These are phyloP conservation scores for Colletotrichum sp. DNA, from an alignment of 2,329 filamentous ascomycete genomes.

Conservation along the genomic window DNA sequence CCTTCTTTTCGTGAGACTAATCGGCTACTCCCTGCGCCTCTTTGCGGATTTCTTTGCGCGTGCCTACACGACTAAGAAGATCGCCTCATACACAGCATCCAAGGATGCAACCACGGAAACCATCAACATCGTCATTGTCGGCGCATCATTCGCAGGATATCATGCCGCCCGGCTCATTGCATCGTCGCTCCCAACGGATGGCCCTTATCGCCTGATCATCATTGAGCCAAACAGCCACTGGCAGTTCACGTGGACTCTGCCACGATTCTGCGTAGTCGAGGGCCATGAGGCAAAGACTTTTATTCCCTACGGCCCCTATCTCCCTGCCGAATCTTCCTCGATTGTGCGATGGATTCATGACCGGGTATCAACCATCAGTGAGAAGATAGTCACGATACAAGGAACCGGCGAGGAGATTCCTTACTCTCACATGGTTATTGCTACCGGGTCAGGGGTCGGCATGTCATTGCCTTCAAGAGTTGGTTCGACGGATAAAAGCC, in stretches of 20 bases:
- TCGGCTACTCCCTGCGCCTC: constrained; percentile 26
- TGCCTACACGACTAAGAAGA: constrained; percentile 8
- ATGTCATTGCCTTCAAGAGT: constrained; percentile 54
- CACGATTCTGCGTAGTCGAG: constrained; percentile 61
- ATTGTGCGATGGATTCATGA: constrained; percentile 46
- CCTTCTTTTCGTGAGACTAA: constrained; percentile 31
- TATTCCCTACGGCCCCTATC: constrained; percentile 58
- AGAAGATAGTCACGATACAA: constrained; percentile 42
- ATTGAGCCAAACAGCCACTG: constrained; percentile 67
- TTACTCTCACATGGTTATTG: constrained; percentile 62
- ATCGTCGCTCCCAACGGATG: constrained; percentile 50
- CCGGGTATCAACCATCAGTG: constrained; percentile 41
- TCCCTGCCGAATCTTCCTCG: constrained; percentile 37
- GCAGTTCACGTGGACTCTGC: constrained; percentile 65
- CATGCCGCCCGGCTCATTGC: constrained; percentile 52
- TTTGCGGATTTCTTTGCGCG: constrained; percentile 17
- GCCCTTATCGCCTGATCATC: constrained; percentile 55
- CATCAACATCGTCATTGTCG: constrained; percentile 59
- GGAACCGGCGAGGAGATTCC: constrained; percentile 46
- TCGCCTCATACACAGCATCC: constrained; percentile 3
- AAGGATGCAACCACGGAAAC: constrained; percentile 21
- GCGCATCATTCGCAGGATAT: constrained; percentile 63
- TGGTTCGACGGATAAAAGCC: constrained; percentile 41
- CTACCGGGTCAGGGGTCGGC: constrained; percentile 56
- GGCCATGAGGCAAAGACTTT: constrained; percentile 64